Base-by-base conservation (phyloP, 2,329 filamentous ascomycete genomes). In the Emericellopsis cladophorae region DNA sequence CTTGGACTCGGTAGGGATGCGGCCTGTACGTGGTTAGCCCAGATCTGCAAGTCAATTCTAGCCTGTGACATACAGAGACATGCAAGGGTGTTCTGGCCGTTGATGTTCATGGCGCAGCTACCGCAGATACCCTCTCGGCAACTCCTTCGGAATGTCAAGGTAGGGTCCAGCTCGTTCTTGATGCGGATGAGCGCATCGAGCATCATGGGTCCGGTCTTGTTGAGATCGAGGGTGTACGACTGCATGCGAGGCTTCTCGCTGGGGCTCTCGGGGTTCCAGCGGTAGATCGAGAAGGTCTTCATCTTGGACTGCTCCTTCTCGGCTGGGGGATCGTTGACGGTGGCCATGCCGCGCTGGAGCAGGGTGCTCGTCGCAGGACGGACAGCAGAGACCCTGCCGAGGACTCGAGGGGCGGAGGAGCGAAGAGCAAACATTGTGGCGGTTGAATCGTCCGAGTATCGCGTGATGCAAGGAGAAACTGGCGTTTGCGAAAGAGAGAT, bases 91-190 rank as follows among this genome's bases (percentile, higher is more conserved):
- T 98, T 98, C 57, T 93, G 84, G 62, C 92, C 92, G 64, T 96
- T 93, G 62, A 98, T 96, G 74, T 98, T 98, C 92, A 98, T 98
- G 51, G 92, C 92, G 62, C 92, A 98, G 65, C 86, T 94, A 51
- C 92, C 92, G 61, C 92, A 98, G 57, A 98, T 98, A 53, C 92
- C 92, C 76, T 98, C 92, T 67, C 92, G 76, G 70, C 92, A 98
- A 65, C 85, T 93, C 64, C 92, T 70, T 60, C 92, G 79, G 75
- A 98, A 98, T 41, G 92, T 96, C 56, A 98, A 67, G 36, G 92
- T 96, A 40, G 92, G 88, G 65, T 98, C 92, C 48, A 94, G 67
- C 76, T 98, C 92, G 66, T 98, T 98, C 84, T 98, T 98, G 68
- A 98, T 95, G 55, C 90, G 76, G 63, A 98, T 92, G 55, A 98